Conservation (phyloP, 2,329 filamentous ascomycete species). For the Talaromyces sp. region DNA sequence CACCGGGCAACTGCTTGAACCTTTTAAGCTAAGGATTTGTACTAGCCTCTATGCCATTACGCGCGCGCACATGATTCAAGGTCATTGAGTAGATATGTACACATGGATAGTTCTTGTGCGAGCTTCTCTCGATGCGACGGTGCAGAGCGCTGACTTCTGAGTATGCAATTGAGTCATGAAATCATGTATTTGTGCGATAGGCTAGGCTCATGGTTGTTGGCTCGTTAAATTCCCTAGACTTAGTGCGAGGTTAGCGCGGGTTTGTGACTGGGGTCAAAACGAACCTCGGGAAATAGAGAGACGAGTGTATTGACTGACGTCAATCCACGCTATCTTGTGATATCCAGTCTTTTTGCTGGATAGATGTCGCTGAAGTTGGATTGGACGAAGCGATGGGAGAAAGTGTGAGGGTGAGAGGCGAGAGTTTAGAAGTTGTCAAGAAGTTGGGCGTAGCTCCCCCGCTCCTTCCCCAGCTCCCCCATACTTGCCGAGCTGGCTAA, state of each 20-base stretch:
- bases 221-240: not conserved
- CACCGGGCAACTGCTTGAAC: not conserved
- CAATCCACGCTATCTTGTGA: not conserved
- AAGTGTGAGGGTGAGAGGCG: not conserved
- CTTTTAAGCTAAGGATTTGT: not conserved
- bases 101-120: not conserved
- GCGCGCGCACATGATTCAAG: not conserved
- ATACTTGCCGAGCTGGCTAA: not conserved
- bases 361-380: not conserved
- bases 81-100: not conserved
- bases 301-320: not conserved
- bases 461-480: not conserved
- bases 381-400: not conserved
- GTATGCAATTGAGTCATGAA: not conserved
- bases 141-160: not conserved
- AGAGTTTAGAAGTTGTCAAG: not conserved
- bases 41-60: not conserved
- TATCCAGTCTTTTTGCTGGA: not conserved
- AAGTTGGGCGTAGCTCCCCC: not conserved
- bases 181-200: not conserved
- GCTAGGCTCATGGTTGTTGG: not conserved
- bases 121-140: not conserved
- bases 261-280: not conserved
- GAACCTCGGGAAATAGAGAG: slow-evolving; percentile 9
- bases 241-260: slow-evolving; percentile 2